Conservation (phyloP, 2,329 filamentous ascomycete species). For the Xenosphaeropsis pyriputrescens region DNA sequence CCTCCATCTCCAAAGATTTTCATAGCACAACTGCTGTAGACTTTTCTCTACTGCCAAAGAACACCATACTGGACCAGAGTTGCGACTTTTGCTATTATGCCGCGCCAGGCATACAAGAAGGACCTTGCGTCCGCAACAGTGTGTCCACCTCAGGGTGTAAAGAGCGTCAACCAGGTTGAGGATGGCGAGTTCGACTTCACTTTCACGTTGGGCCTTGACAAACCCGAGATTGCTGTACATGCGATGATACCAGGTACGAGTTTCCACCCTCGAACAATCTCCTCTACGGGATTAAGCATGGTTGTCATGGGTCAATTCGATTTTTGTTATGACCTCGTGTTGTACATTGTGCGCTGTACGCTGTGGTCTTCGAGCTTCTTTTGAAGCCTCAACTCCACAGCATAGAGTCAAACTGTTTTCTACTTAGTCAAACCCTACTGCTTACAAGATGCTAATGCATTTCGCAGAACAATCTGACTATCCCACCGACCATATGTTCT, state of each 20-base stretch:
- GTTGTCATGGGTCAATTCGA: too few species aligned
- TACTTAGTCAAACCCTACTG: not conserved
- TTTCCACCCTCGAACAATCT: too few species aligned
- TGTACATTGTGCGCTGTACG: too few species aligned
- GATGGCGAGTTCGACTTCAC: conserved; percentile 59
- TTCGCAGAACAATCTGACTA: conserved; percentile 23
- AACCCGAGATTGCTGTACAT: conserved; percentile 9
- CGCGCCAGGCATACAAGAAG: conserved; percentile 46
- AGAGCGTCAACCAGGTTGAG: conserved; percentile 33
- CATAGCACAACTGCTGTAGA: too few species aligned
- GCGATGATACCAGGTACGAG: conserved; percentile 8
- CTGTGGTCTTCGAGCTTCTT: too few species aligned
- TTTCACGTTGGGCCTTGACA: conserved; percentile 19
- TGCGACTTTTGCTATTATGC: conserved; percentile 30
- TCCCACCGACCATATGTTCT: conserved; percentile 25
- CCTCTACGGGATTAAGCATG: too few species aligned
- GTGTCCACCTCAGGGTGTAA: conserved; percentile 21
- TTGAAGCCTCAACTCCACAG: too few species aligned
- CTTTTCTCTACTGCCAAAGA: too few species aligned
- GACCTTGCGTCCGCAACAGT: conserved; percentile 31
- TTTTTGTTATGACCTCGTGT: too few species aligned
- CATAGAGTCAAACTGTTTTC: too few species aligned
- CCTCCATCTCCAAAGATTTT: too few species aligned
- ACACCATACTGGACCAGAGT: too few species aligned
- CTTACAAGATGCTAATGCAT: not conserved